A percentile compares a stretch with the other conserved stretches of the same genome.
Conservation (phyloP, 2,329 filamentous ascomycete genomes). For the Monilinia aucupariae region DNA sequence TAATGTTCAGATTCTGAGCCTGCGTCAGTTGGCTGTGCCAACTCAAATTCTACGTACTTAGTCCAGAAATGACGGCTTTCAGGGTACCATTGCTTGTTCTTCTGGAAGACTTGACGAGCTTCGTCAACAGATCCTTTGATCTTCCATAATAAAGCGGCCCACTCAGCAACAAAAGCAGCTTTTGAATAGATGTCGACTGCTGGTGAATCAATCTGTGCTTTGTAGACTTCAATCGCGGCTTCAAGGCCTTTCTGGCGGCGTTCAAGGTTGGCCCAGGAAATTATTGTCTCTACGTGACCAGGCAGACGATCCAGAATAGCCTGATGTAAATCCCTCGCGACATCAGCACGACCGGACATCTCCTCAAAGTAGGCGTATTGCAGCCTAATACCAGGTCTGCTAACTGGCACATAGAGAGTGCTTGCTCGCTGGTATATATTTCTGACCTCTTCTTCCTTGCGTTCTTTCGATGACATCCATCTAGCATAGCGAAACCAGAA, state of each 20-base stretch:
- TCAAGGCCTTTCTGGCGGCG: conserved; percentile 79
- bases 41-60: conserved; percentile 82
- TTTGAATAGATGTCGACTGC: conserved; percentile 73
- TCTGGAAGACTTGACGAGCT: conserved; percentile 75
- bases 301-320: conserved; percentile 72
- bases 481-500: conserved; percentile 97
- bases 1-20: conserved; percentile 61
- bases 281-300: conserved; percentile 78
- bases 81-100: conserved; percentile 76
- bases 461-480: conserved; percentile 80
- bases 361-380: conserved; percentile 97
- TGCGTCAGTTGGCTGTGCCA: conserved; percentile 68
- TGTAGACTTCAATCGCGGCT: conserved; percentile 77
- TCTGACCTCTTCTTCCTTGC: conserved; percentile 82
- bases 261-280: conserved; percentile 81
- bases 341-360: conserved; percentile 66
- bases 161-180: conserved; percentile 80
- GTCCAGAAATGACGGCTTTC: conserved; percentile 88
- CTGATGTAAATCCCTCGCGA: conserved; percentile 79
- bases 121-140: conserved; percentile 74
- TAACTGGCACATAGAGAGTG: conserved; percentile 80
- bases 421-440: conserved; percentile 87
- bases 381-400: conserved; percentile 74
- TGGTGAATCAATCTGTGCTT: conserved; percentile 69
- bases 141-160: conserved; percentile 83